phyloP scores from a whole-genome alignment of 2,329 filamentous ascomycete species.

The Phialophora expanda region DNA sequence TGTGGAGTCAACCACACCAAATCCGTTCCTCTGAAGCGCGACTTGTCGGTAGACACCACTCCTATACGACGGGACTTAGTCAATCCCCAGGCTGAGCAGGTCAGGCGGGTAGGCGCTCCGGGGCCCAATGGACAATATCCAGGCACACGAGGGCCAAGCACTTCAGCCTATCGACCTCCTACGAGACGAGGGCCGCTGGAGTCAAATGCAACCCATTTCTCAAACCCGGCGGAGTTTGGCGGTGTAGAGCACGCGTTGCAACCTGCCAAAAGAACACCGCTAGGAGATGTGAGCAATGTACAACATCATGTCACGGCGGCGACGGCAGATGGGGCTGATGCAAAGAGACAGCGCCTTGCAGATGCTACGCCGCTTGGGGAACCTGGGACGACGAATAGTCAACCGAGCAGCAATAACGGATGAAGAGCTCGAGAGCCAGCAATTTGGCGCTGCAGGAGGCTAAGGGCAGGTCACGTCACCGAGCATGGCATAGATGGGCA shows the following conservation, averaged over 20 bases:
- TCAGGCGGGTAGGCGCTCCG: slow-evolving; percentile 29
- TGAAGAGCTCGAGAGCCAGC: neutral
- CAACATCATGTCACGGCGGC: slow-evolving; percentile 34
- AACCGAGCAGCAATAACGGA: slow-evolving; percentile 8
- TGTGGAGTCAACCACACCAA: slow-evolving; percentile 81
- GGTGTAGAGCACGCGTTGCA: slow-evolving; percentile 29
- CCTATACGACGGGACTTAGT: slow-evolving; percentile 33
- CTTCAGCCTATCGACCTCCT: slow-evolving; percentile 48
- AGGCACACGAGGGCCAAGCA: slow-evolving; percentile 23
- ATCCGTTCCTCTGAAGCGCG: slow-evolving; percentile 71
- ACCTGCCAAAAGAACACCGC: slow-evolving; percentile 48
- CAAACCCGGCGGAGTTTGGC: slow-evolving; percentile 35
- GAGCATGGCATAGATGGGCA: neutral
- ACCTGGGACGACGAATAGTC: slow-evolving; percentile 3
- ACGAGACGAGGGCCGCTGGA: slow-evolving; percentile 48
- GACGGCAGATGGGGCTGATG: slow-evolving; percentile 35
- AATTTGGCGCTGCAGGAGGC: neutral
- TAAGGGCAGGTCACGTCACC: neutral
- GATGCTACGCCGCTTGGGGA: slow-evolving; percentile 15
- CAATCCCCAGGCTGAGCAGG: slow-evolving; percentile 30
- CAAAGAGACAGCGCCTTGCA: slow-evolving; percentile 36
- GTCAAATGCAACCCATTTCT: slow-evolving; percentile 36
- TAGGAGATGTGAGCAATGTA: slow-evolving; percentile 54
- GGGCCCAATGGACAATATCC: slow-evolving; percentile 19
- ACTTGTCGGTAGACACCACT: slow-evolving; percentile 41